These are phyloP conservation scores for Exsudoporus frostii DNA, from an alignment of 768 basidiomycete species.

Conservation along the genomic window DNA sequence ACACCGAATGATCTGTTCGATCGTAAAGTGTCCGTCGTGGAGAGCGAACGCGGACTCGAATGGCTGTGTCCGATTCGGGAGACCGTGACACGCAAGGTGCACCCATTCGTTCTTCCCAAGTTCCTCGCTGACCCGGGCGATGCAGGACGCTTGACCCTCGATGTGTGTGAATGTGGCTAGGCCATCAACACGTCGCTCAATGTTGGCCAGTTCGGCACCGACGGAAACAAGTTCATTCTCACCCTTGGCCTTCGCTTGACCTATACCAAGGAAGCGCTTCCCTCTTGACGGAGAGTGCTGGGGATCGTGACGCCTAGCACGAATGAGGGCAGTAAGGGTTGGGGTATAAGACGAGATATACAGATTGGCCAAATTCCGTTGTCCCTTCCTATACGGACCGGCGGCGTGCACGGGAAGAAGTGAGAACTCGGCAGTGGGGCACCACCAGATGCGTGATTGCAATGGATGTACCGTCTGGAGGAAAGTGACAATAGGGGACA, in stretches of 20 bases:
- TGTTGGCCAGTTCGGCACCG: background rate
- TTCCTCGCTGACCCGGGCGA: background rate
- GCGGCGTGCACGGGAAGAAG: slow-evolving; percentile 21
- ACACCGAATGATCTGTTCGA: too few relatives aligned
- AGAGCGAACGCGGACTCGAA: too few relatives aligned
- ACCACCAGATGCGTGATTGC: slow-evolving; percentile 6
- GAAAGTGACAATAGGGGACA: slow-evolving; percentile 3
- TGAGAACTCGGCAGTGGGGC: slow-evolving; percentile 9
- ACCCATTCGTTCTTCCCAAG: slow-evolving; percentile 10
- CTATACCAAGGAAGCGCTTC: slow-evolving; percentile 1
- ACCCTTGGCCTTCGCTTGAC: background rate
- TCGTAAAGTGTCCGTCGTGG: too few relatives aligned
- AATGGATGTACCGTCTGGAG: background rate
- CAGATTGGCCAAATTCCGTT: slow-evolving; percentile 2
- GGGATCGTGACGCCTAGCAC: background rate
- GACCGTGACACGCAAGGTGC: slow-evolving; percentile 12
- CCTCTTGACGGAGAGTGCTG: background rate
- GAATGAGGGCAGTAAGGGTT: slow-evolving; percentile 3
- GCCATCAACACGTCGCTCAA: background rate
- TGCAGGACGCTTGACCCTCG: background rate
- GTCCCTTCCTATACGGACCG: background rate
- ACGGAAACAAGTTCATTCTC: slow-evolving; percentile 1
- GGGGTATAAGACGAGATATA: slow-evolving; percentile 15
- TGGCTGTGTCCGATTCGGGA: too few relatives aligned
- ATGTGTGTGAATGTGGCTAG: background rate